phyloP scores from a whole-genome alignment of 495 filamentous ascomycete genomes.

The Astrothelium macrocarpum region DNA sequence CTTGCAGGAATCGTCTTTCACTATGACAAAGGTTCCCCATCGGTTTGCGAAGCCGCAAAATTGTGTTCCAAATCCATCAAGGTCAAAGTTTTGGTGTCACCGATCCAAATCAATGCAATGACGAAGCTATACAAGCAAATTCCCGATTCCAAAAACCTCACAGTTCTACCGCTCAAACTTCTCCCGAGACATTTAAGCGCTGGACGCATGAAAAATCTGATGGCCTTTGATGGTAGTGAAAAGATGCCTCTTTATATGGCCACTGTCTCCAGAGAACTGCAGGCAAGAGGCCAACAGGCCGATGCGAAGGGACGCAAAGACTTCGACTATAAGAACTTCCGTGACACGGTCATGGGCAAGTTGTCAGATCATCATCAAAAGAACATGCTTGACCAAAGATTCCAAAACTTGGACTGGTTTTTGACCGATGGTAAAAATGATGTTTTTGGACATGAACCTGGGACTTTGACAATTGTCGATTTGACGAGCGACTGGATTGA shows the following conservation, averaged over 20 bases:
- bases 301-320: conserved; percentile 34
- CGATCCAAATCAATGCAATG: conserved; percentile 47
- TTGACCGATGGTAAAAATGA: conserved; percentile 16
- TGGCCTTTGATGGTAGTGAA: conserved; percentile 47
- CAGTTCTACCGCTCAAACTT: conserved; percentile 46
- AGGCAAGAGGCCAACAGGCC: conserved; percentile 41
- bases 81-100: conserved; percentile 54
- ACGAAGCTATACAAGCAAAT: conserved; percentile 24
- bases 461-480: conserved; percentile 62
- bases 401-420: conserved; percentile 39
- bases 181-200: conserved; percentile 51
- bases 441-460: conserved; percentile 33
- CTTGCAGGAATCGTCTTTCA: conserved; percentile 61
- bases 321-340: conserved; percentile 50
- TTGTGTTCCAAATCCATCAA: conserved; percentile 46
- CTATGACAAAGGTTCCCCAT: conserved; percentile 49
- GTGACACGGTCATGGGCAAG: conserved; percentile 27
- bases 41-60: conserved; percentile 56
- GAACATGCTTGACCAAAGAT: conserved; percentile 31
- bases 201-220: conserved; percentile 55
- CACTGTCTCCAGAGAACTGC: conserved; percentile 7
- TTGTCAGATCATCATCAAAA: conserved; percentile 34
- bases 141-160: conserved; percentile 13
- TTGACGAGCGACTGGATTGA: conserved; percentile 64
- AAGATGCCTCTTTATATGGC: conserved; percentile 55